Conservation (phyloP, 2,329 filamentous ascomycete species). For the Xylaria hypoxylon region DNA sequence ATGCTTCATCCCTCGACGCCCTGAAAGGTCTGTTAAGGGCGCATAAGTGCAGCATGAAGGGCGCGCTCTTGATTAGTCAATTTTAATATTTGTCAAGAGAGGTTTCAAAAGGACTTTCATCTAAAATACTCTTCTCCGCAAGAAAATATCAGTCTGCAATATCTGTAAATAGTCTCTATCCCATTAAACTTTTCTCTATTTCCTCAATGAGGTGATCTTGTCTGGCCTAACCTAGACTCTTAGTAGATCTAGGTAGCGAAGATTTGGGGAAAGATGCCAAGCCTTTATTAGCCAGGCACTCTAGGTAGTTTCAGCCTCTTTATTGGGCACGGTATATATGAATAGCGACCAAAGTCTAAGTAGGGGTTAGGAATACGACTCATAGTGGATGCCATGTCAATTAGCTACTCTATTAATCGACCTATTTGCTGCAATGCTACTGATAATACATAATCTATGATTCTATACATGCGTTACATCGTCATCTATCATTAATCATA, state of each 20-base stretch:
- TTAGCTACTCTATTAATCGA: no score
- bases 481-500: no score
- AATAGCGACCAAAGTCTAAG: no score
- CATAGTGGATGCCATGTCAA: no score
- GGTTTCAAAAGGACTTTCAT: neutral
- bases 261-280: neutral
- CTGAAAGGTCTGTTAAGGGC: constrained; percentile 8
- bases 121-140: no score
- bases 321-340: no score
- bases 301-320: no score
- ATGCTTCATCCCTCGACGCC: neutral
- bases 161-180: neutral
- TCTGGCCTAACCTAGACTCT: neutral
- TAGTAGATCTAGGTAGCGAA: neutral
- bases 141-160: neutral
- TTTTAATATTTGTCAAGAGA: neutral
- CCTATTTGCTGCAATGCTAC: no score
- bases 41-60: constrained; percentile 21
- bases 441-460: no score
- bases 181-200: neutral
- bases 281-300: neutral
- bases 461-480: no score
- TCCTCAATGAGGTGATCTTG: neutral
- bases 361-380: no score
- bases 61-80: constrained; percentile 21